Percentiles rank a stretch among this genome's conserved stretches.
phyloP scores from a whole-genome alignment of 108 stramenopile genomes.

The Parietichytrium sp. region DNA sequence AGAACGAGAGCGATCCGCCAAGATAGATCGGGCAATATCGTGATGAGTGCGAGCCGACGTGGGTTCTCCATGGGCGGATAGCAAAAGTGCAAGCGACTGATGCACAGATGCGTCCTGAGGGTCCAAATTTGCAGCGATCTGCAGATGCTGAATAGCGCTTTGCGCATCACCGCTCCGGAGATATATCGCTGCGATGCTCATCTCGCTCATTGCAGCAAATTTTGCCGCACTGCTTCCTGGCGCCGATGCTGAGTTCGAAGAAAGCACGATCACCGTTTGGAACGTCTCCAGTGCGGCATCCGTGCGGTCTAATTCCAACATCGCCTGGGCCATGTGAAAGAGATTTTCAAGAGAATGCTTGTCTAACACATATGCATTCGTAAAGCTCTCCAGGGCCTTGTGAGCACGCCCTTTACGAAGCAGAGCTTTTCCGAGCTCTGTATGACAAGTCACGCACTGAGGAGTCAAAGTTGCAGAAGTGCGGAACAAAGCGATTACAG shows the following conservation, averaged over 20 bases:
- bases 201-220: background rate
- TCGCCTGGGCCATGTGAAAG: background rate
- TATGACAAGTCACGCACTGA: too few relatives aligned
- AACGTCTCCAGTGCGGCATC: background rate
- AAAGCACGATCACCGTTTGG: background rate
- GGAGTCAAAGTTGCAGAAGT: too few relatives aligned
- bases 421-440: background rate
- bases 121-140: background rate
- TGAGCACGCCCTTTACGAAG: background rate
- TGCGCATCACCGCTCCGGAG: background rate
- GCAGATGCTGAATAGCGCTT: background rate
- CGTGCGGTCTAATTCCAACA: background rate
- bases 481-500: too few relatives aligned
- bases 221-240: too few relatives aligned
- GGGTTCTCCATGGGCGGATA: slow-evolving; percentile 1
- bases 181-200: background rate
- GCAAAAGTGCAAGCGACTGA: background rate
- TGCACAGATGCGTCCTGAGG: background rate
- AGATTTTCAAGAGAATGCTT: background rate
- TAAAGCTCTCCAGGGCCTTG: slow-evolving; percentile 9
- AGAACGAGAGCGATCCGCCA: background rate
- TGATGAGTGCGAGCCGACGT: background rate
- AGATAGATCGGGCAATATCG: background rate
- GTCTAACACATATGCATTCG: background rate
- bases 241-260: background rate